These are phyloP conservation scores for Megacollybia marginata DNA, from an alignment of 768 basidiomycete species.

Conservation along the genomic window DNA sequence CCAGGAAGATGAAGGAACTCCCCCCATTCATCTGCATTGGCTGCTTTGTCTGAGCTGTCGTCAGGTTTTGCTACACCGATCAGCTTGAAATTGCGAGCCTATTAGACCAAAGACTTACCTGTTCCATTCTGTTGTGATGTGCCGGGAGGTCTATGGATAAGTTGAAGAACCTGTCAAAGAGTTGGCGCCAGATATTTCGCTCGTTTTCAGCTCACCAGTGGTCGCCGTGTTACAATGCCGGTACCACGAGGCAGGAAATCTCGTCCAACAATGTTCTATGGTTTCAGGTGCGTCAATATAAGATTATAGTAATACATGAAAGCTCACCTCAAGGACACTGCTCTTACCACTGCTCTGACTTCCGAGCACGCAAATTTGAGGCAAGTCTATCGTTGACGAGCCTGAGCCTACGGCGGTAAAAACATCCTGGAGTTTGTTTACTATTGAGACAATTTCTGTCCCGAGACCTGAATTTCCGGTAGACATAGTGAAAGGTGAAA, in stretches of 20 bases:
- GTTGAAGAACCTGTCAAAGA: slow-evolving; percentile 70
- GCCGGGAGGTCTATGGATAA: slow-evolving; percentile 75
- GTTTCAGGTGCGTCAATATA: slow-evolving; percentile 1
- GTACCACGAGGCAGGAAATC: slow-evolving; percentile 99
- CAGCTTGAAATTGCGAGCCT: slow-evolving; percentile 14
- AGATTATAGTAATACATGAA: not conserved
- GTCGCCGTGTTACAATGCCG: slow-evolving; percentile 96
- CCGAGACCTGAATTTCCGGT: slow-evolving; percentile 64
- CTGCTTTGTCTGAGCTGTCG: slow-evolving; percentile 59
- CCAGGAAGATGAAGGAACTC: slow-evolving; percentile 96
- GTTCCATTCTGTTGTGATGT: slow-evolving; percentile 29
- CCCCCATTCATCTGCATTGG: slow-evolving; percentile 96
- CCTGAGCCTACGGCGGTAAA: slow-evolving; percentile 78
- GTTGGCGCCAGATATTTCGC: not conserved
- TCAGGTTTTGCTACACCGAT: not conserved
- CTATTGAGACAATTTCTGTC: slow-evolving; percentile 68
- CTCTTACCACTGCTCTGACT: slow-evolving; percentile 93
- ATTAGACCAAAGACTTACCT: slow-evolving; percentile 24
- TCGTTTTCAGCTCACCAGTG: slow-evolving; percentile 54
- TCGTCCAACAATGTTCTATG: slow-evolving; percentile 92
- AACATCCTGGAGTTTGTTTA: slow-evolving; percentile 91
- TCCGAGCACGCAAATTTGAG: slow-evolving; percentile 87
- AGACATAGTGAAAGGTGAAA: slow-evolving; percentile 13
- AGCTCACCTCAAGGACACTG: slow-evolving; percentile 78
- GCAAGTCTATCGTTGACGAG: slow-evolving; percentile 77